Evolutionary conservation across 345 rosid species (phyloP), one percentile per base, ranked within the genome.

Genomic region (Geranium brycei): DNA sequence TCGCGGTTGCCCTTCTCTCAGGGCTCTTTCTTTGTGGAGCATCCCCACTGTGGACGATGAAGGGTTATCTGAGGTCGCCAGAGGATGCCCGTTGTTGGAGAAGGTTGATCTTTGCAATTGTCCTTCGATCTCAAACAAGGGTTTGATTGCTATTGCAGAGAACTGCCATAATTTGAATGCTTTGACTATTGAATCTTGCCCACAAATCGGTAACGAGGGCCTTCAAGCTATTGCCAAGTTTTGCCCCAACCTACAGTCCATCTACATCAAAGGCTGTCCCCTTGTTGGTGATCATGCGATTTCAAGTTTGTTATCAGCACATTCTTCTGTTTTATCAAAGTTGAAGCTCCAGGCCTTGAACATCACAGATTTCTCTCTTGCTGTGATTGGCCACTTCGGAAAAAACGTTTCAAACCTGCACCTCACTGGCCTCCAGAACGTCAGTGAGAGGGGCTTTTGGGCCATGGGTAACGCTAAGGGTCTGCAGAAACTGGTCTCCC

Each of bases 391-490:
- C 62, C 89, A 85, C 71, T 87, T 82, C 62, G 91, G 95, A 16
- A 77, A 76, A 76, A 69, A 74, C 32, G 66, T 85, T 64, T 68
- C 83, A 7, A 76, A 64, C 70, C 82, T 87, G 19, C 31, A 71
- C 53, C 83, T 87, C 17, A 61, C 62, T 51, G 75, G 78, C 68
- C 87, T 87, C 40, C 79, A 74, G 61, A 74, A 79, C 61, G 86
- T 81, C 30, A 85, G 75, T 7, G 91, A 85, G 79, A 85, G 73
- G 72, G 95, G 95, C 62, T 88, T 88, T 64, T 85, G 95, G 95
- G 95, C 82, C 69, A 85, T 88, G 91, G 89, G 91, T 7, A 85
- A 82, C 70, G 87, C 87, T 56, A 79, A 66, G 59, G 89, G 95
- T 51, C 77, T 88, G 70, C 69, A 76, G 60, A 83, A 76, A 40